Percentiles rank a stretch among this genome's conserved stretches.
Conservation (phyloP, 1,139 yeast genomes). For the Suhomyces panamericanus region DNA sequence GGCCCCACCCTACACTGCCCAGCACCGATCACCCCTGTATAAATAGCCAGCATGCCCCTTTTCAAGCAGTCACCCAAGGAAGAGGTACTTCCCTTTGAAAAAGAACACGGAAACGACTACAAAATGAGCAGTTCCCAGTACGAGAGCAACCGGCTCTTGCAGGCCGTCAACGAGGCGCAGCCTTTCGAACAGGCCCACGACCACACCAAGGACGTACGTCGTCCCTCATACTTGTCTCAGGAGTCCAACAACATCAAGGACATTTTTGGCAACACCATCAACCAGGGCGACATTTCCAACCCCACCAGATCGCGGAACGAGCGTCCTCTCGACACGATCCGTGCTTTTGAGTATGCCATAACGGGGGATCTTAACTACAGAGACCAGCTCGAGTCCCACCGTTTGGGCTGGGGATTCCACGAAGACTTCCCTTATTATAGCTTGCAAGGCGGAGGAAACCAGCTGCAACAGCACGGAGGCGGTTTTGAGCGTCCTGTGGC, state of each 20-base stretch:
- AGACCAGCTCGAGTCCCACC: conserved; percentile 75
- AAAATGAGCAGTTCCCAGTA: conserved; percentile 64
- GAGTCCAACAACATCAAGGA: conserved; percentile 56
- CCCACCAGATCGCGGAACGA: conserved; percentile 92
- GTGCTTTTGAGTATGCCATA: conserved; percentile 88
- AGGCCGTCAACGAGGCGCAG: conserved; percentile 92
- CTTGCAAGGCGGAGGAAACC: conserved; percentile 22
- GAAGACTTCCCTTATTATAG: conserved; percentile 47
- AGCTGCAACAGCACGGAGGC: conserved; percentile 14
- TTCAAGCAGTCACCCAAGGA: conserved; percentile 4
- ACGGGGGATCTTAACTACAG: conserved; percentile 80
- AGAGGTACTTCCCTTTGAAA: conserved; percentile 8
- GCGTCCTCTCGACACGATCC: conserved; percentile 91
- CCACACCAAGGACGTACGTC: conserved; percentile 39
- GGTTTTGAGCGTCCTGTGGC: conserved; percentile 19
- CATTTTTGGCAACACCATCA: conserved; percentile 78
- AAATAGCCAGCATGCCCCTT: conserved; percentile 11
- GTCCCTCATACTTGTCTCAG: conserved; percentile 26
- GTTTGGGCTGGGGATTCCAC: conserved; percentile 75
- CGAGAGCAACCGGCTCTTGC: conserved; percentile 71
- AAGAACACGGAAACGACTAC: conserved; percentile 23
- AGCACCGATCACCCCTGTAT: conserved; percentile 2
- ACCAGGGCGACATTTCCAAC: conserved; percentile 79
- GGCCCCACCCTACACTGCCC: neutral
- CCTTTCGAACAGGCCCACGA: conserved; percentile 81